Evolutionary conservation across 2,329 filamentous ascomycete species (phyloP).

Genomic region (Pseudocercospora crystallina): DNA sequence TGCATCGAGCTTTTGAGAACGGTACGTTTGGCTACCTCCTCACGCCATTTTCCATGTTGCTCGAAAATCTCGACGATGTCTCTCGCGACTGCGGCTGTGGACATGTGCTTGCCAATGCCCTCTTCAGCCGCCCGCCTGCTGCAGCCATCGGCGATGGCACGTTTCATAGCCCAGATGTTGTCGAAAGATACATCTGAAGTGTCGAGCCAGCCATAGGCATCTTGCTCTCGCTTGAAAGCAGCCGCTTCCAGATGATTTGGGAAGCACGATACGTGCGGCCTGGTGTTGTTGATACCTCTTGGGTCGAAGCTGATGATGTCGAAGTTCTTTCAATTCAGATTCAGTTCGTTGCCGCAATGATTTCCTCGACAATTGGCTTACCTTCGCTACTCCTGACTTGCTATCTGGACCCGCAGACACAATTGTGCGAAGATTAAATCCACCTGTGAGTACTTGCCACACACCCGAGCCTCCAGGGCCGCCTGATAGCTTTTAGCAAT

Average conservation of each 20-base stretch:
- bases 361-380: no score
- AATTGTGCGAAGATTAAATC: constrained; percentile 17
- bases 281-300: constrained; percentile 40
- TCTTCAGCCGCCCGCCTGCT: constrained; percentile 26
- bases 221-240: constrained; percentile 39
- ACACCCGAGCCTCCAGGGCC: constrained; percentile 46
- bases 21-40: constrained; percentile 12
- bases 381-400: no score
- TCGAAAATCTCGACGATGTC: constrained; percentile 54
- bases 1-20: constrained; percentile 1
- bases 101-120: constrained; percentile 43
- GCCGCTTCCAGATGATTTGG: constrained; percentile 31
- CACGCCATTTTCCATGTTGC: constrained; percentile 35
- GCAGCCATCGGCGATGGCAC: constrained; percentile 31
- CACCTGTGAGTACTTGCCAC: constrained; percentile 29
- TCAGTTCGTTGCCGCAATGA: no score
- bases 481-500: constrained; percentile 12
- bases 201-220: constrained; percentile 36
- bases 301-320: constrained; percentile 49
- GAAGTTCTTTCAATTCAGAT: constrained; percentile 36
- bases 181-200: constrained; percentile 43
- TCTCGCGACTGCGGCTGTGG: constrained; percentile 49
- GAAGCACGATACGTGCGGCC: constrained; percentile 38
- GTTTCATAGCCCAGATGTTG: constrained; percentile 43
- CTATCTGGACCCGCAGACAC: not conserved